Percentiles rank a stretch among this genome's conserved stretches.
These are phyloP conservation scores for Lecanicillium sp. DNA, from an alignment of 2,329 filamentous ascomycete genomes.

Conservation along the genomic window DNA sequence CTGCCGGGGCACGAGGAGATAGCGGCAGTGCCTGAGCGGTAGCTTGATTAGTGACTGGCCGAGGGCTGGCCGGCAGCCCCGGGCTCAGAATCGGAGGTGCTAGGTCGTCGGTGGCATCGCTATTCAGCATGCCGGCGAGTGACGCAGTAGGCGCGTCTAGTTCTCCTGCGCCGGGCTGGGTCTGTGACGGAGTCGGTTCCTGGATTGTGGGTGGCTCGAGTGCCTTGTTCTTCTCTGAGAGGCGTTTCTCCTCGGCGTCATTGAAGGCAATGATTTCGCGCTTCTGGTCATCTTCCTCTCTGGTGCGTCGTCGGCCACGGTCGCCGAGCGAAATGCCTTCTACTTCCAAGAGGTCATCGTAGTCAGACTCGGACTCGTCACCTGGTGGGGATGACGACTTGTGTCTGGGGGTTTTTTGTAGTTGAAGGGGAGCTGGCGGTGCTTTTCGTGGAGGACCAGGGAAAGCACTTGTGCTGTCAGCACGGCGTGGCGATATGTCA, in stretches of 20 bases:
- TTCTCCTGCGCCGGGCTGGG: constrained; percentile 21
- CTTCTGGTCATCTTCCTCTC: constrained; percentile 78
- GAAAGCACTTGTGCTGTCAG: constrained; percentile 36
- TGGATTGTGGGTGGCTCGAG: constrained; percentile 18
- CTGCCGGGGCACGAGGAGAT: constrained; percentile 59
- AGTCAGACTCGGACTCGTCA: constrained; percentile 69
- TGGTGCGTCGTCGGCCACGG: constrained; percentile 72
- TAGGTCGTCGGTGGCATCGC: constrained; percentile 24
- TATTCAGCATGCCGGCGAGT: constrained; percentile 43
- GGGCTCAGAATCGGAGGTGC: constrained; percentile 46
- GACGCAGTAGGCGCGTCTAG: constrained; percentile 38
- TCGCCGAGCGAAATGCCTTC: constrained; percentile 53
- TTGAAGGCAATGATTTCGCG: constrained; percentile 61
- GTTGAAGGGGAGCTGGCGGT: constrained; percentile 75
- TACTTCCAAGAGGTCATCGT: constrained; percentile 68
- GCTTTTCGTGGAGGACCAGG: constrained; percentile 64
- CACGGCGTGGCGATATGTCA: constrained; percentile 33
- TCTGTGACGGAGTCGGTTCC: constrained; percentile 30
- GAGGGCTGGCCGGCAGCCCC: constrained; percentile 52
- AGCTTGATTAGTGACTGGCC: constrained; percentile 45
- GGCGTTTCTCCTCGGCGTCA: constrained; percentile 62
- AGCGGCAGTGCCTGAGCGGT: constrained; percentile 57
- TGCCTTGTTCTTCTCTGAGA: constrained; percentile 58
- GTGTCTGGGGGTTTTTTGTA: constrained; percentile 30
- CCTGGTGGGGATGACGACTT: constrained; percentile 27